Conservation (phyloP, 352 stramenopile species). For the Phytophthora niederhauseri region DNA sequence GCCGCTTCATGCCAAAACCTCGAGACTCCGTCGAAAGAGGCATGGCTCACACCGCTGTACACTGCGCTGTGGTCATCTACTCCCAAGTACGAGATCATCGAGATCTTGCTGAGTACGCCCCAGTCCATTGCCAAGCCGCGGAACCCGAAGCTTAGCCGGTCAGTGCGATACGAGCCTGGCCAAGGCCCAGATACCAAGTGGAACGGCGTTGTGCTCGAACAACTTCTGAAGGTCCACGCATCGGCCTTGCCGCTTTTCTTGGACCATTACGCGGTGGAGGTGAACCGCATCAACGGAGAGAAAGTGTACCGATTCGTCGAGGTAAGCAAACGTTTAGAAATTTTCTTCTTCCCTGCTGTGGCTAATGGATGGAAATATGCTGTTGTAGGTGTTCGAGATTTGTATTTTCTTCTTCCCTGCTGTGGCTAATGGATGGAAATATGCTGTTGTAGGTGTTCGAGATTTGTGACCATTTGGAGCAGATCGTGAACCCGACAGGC, state of each 20-base stretch:
- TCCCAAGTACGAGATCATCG: slow-evolving; percentile 50
- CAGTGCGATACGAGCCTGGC: slow-evolving; percentile 28
- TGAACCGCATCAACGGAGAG: slow-evolving; percentile 56
- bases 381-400: too few species aligned
- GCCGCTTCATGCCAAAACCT: slow-evolving; percentile 49
- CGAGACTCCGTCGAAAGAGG: slow-evolving; percentile 35
- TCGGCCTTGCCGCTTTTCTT: slow-evolving; percentile 48
- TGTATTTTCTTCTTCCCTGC: slow-evolving; percentile 1
- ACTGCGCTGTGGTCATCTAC: slow-evolving; percentile 42
- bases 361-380: neutral
- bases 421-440: neutral
- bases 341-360: slow-evolving; percentile 6
- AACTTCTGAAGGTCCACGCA: slow-evolving; percentile 46
- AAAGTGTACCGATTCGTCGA: slow-evolving; percentile 52
- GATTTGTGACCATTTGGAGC: slow-evolving; percentile 46
- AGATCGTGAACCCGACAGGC: slow-evolving; percentile 43
- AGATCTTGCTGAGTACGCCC: slow-evolving; percentile 51
- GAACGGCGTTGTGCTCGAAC: slow-evolving; percentile 49
- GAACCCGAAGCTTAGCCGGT: slow-evolving; percentile 43
- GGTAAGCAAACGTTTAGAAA: slow-evolving; percentile 19
- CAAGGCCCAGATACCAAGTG: slow-evolving; percentile 43
- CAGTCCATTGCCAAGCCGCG: slow-evolving; percentile 49
- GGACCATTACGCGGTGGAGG: slow-evolving; percentile 53
- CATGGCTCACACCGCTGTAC: slow-evolving; percentile 57
- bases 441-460: slow-evolving; percentile 31